Evolutionary conservation across 805 yeast genomes (phyloP).

Genomic region (Cyberlindnera saturnus): DNA sequence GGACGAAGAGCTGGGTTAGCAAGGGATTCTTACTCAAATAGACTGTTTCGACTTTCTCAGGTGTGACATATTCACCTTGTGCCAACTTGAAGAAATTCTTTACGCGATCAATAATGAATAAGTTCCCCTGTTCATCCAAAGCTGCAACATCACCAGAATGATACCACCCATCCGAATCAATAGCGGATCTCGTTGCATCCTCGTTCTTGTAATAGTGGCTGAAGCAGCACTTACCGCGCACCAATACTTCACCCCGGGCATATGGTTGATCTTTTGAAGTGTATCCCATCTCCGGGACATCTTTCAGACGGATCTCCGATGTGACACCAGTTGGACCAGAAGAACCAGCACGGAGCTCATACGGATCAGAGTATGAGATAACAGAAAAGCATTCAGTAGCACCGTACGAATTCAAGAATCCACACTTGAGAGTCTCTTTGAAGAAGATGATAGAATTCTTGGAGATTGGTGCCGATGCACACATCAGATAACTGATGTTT

Average conservation of each 20-base stretch:
- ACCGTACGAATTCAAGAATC: conserved; percentile 52
- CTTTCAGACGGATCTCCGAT: conserved; percentile 45
- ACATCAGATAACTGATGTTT: conserved; percentile 26
- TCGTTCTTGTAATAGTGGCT: conserved; percentile 18
- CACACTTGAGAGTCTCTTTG: conserved; percentile 41
- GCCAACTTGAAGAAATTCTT: conserved; percentile 59
- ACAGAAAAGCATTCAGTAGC: conserved; percentile 56
- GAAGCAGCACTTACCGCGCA: conserved; percentile 48
- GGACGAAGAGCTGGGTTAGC: conserved; percentile 42
- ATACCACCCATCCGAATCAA: conserved; percentile 49
- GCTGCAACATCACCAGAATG: conserved; percentile 50
- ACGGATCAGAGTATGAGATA: conserved; percentile 27
- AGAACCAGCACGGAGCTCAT: conserved; percentile 37
- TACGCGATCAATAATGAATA: conserved; percentile 54
- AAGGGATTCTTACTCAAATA: conserved; percentile 39
- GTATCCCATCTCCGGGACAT: conserved; percentile 54
- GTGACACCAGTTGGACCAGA: conserved; percentile 45
- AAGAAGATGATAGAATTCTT: conserved; percentile 48
- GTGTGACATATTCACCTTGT: conserved; percentile 53
- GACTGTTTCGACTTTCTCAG: conserved; percentile 56
- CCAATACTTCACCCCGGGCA: conserved; percentile 45
- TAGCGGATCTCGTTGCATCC: conserved; percentile 16
- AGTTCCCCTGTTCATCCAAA: conserved; percentile 38
- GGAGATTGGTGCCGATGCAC: conserved; percentile 59
- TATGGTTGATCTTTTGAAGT: conserved; percentile 30